Percentiles rank a stretch among this genome's conserved stretches.
Evolutionary conservation across 73 alveolate species (phyloP).

Genomic region (Stentor coeruleus): DNA sequence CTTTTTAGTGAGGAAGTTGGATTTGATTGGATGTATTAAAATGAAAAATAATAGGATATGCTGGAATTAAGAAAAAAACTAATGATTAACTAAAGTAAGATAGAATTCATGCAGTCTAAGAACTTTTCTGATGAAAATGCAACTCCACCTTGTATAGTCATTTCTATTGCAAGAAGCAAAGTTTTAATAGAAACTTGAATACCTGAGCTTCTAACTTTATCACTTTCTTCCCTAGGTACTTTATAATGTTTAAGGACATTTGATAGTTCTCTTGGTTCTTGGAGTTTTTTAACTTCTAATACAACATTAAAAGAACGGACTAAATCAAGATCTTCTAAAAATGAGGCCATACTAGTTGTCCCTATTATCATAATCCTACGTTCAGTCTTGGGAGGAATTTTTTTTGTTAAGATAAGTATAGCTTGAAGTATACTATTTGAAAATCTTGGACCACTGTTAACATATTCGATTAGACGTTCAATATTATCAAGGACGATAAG

Average conservation of each 20-base stretch:
- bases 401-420: conserved; percentile 89
- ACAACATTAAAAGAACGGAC: conserved; percentile 17
- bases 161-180: not conserved
- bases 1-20: too few species aligned
- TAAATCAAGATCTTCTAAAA: conserved; percentile 89
- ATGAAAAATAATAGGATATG: too few species aligned
- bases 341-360: conserved; percentile 81
- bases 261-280: not conserved
- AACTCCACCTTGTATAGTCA: conserved; percentile 11
- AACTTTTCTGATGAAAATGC: not conserved
- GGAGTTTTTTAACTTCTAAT: conserved; percentile 1
- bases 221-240: conserved; percentile 1
- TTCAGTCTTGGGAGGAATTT: conserved; percentile 97
- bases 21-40: too few species aligned
- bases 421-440: conserved; percentile 95
- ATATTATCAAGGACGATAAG: conserved; percentile 96
- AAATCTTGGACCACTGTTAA: conserved; percentile 99
- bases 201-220: not conserved
- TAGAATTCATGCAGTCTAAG: conserved; percentile 15
- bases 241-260: not conserved
- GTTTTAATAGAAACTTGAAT: not conserved
- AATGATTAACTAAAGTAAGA: not conserved
- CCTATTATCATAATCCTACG: conserved; percentile 95
- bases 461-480: conserved; percentile 98
- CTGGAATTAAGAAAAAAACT: too few species aligned